Evolutionary conservation across 352 stramenopile species (phyloP).

Genomic region (Achlya hypogyna): DNA sequence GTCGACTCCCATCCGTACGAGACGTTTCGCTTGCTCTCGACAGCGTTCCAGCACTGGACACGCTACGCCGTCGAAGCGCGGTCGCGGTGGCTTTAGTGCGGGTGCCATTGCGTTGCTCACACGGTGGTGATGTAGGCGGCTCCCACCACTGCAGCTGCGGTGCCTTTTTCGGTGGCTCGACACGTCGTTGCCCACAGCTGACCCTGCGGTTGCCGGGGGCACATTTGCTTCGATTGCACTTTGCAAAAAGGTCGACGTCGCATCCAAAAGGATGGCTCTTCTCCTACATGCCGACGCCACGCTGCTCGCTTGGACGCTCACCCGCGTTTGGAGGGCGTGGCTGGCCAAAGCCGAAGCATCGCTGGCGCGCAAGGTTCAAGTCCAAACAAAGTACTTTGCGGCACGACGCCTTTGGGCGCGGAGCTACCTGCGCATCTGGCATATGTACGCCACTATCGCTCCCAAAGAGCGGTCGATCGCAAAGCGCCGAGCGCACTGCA

Average conservation of each 20-base stretch:
- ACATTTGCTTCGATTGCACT: background rate
- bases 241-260: background rate
- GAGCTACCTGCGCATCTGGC: background rate
- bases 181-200: background rate
- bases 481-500: background rate
- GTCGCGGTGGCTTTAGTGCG: background rate
- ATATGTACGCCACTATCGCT: background rate
- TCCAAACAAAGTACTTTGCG: background rate
- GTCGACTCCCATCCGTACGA: background rate
- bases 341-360: background rate
- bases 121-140: background rate
- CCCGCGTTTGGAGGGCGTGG: background rate
- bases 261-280: background rate
- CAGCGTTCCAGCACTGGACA: background rate
- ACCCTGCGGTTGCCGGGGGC: background rate
- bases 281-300: background rate
- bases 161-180: background rate
- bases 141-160: background rate
- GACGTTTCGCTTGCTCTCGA: background rate
- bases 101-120: background rate
- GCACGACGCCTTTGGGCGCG: no score
- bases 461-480: background rate
- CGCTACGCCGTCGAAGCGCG: background rate
- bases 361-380: background rate
- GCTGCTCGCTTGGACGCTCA: background rate